Evolutionary conservation across 1,284 basidiomycete genomes (phyloP).

Genomic region (Ustilago esculenta): DNA sequence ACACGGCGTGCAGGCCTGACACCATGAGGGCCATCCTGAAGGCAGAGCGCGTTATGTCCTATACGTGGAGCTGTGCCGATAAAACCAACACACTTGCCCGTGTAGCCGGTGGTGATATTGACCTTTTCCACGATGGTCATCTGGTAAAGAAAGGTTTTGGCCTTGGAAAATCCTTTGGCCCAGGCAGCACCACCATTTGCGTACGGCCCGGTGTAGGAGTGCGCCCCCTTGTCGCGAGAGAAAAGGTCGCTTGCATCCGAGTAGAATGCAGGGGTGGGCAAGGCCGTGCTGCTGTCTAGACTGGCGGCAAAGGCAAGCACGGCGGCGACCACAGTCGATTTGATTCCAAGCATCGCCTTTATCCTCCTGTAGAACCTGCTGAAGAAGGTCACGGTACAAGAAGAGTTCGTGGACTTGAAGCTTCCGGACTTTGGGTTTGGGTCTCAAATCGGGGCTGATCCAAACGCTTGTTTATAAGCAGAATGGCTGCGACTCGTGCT

Average conservation of each 20-base stretch:
- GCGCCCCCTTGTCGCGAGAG: slow-evolving; percentile 13
- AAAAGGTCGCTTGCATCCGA: slow-evolving; percentile 12
- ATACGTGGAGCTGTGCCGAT: slow-evolving; percentile 71
- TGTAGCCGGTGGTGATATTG: slow-evolving; percentile 67
- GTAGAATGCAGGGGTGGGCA: slow-evolving; percentile 2
- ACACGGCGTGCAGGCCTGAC: slow-evolving; percentile 70
- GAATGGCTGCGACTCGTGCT: no score
- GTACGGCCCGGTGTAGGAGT: slow-evolving; percentile 39
- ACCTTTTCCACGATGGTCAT: slow-evolving; percentile 70
- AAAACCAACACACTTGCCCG: slow-evolving; percentile 51
- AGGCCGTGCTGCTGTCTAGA: slow-evolving; percentile 5
- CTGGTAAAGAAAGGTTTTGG: slow-evolving; percentile 64
- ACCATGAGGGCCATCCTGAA: slow-evolving; percentile 72
- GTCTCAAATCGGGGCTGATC: no score
- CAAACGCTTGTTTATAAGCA: no score
- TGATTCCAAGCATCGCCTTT: slow-evolving; percentile 5
- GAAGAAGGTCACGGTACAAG: no score
- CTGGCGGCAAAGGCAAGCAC: slow-evolving; percentile 6
- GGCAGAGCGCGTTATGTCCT: slow-evolving; percentile 75
- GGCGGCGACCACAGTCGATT: slow-evolving; percentile 2
- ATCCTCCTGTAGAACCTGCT: background rate
- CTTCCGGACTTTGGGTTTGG: no score
- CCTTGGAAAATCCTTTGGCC: slow-evolving; percentile 73
- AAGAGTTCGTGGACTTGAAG: no score
- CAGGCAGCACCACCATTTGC: slow-evolving; percentile 63